Evolutionary conservation across 805 yeast genomes (phyloP).

Genomic region (Maudiozyma bulderi): DNA sequence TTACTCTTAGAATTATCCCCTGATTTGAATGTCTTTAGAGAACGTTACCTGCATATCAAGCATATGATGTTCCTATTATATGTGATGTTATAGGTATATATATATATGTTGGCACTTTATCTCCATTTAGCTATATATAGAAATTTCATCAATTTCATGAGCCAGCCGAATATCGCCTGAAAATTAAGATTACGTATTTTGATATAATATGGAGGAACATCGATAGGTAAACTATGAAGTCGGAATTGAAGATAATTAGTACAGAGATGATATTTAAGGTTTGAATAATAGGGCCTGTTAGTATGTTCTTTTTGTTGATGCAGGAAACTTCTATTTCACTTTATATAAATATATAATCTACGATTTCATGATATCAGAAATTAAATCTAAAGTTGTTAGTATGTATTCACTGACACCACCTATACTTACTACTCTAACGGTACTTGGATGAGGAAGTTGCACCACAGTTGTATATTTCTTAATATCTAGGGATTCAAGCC

Average conservation of each 20-base stretch:
- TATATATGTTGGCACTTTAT: background rate
- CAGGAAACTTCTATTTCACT: too few relatives aligned
- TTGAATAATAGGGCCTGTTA: too few relatives aligned
- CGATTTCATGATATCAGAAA: conserved; percentile 9
- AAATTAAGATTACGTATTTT: too few relatives aligned
- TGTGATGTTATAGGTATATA: background rate
- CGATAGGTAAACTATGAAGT: too few relatives aligned
- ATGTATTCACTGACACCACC: conserved; percentile 29
- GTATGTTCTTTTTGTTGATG: too few relatives aligned
- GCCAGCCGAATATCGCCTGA: too few relatives aligned
- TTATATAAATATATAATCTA: background rate
- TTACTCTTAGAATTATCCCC: too few relatives aligned
- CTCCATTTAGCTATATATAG: too few relatives aligned
- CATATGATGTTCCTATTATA: background rate
- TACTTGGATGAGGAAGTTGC: conserved; percentile 25
- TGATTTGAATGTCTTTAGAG: background rate
- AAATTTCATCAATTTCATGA: too few relatives aligned
- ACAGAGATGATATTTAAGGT: too few relatives aligned
- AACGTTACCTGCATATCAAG: background rate
- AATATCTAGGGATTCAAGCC: conserved; percentile 23
- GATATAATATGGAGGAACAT: too few relatives aligned
- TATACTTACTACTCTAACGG: conserved; percentile 23
- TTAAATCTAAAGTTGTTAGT: conserved; percentile 18
- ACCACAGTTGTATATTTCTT: conserved; percentile 14
- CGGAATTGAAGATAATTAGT: too few relatives aligned